phyloP scores from a whole-genome alignment of 345 rosid genomes.

The Linum usitatissimum region DNA sequence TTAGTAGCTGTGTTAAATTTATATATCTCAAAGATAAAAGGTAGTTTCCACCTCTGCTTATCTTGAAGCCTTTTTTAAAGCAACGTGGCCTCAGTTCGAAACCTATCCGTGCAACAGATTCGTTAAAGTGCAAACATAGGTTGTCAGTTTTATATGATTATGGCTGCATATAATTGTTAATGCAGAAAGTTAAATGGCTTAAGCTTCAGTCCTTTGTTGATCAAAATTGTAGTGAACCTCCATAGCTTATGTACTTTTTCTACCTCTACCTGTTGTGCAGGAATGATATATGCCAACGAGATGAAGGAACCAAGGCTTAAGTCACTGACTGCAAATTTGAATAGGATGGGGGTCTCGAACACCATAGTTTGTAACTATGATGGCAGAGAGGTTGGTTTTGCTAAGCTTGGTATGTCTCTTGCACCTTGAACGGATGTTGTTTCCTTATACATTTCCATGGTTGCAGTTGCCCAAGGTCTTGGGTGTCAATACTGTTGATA shows the following conservation, averaged over 20 bases:
- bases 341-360: conserved; percentile 92
- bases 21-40: background rate
- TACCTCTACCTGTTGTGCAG: conserved; percentile 33
- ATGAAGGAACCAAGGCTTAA: conserved; percentile 69
- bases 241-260: background rate
- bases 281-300: conserved; percentile 84
- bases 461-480: conserved; percentile 69
- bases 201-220: background rate
- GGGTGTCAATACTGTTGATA: conserved; percentile 67
- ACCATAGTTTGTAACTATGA: conserved; percentile 87
- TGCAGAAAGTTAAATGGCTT: too few species aligned
- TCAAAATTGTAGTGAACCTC: conserved; percentile 1
- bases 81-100: background rate
- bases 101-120: background rate
- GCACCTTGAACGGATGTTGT: background rate
- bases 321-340: conserved; percentile 86
- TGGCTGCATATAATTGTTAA: too few species aligned
- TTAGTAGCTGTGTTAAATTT: background rate
- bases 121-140: too few species aligned
- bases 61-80: background rate
- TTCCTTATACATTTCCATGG: background rate
- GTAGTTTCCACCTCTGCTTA: background rate
- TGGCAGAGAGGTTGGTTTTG: conserved; percentile 74
- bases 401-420: background rate
- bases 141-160: too few species aligned